These are phyloP conservation scores for Candida buenavistaensis DNA, from an alignment of 1,139 yeast genomes.

Conservation along the genomic window DNA sequence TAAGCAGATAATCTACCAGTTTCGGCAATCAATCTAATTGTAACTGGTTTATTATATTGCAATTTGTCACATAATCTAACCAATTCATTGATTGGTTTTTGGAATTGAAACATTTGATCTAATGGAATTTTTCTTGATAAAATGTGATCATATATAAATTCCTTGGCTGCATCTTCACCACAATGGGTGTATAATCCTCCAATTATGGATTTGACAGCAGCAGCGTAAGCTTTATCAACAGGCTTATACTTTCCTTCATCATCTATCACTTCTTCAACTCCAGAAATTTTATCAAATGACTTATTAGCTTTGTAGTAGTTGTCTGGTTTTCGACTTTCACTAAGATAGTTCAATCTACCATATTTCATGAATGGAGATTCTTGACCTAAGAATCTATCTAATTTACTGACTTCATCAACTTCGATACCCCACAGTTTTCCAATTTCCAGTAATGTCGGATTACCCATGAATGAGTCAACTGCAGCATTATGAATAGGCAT, in stretches of 20 bases:
- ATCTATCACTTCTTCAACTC: constrained; percentile 37
- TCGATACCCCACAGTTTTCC: constrained; percentile 90
- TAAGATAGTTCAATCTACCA: constrained; percentile 63
- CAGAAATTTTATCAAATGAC: constrained; percentile 36
- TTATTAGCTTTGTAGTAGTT: constrained; percentile 24
- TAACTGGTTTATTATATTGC: constrained; percentile 71
- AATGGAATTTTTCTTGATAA: constrained; percentile 78
- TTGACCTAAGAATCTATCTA: constrained; percentile 67
- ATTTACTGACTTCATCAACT: constrained; percentile 60
- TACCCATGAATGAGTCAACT: constrained; percentile 70
- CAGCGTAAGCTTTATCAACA: constrained; percentile 46
- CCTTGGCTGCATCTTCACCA: constrained; percentile 61
- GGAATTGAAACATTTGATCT: constrained; percentile 72
- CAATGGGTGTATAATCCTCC: constrained; percentile 69
- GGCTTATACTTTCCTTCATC: constrained; percentile 15
- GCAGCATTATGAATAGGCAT: constrained; percentile 73
- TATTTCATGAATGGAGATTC: constrained; percentile 64
- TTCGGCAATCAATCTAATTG: constrained; percentile 80
- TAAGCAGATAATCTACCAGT: constrained; percentile 85
- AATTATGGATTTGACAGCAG: constrained; percentile 68
- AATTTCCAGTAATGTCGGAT: constrained; percentile 58
- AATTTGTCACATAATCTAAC: constrained; percentile 77
- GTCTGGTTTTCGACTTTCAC: constrained; percentile 27
- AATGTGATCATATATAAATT: constrained; percentile 70
- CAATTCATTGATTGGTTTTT: constrained; percentile 84